Evolutionary conservation across 345 rosid species (phyloP).

Genomic region (Gossypioides kirkii): DNA sequence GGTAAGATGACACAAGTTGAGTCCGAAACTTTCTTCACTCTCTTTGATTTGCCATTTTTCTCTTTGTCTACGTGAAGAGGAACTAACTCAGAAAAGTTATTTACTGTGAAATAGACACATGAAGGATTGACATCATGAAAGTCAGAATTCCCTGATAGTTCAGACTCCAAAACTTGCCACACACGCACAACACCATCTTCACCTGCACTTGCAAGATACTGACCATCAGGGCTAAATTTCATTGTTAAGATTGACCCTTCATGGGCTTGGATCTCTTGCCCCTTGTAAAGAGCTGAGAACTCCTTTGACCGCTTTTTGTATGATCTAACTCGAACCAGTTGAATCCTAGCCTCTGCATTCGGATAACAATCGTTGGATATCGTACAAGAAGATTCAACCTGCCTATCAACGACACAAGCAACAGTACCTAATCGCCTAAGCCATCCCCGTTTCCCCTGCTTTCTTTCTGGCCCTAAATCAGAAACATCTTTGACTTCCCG

Average conservation of each 20-base stretch:
- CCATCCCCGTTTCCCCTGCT: slow-evolving; percentile 32
- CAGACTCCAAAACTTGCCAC: slow-evolving; percentile 35
- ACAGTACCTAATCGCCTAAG: slow-evolving; percentile 34
- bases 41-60: slow-evolving; percentile 23
- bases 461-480: slow-evolving; percentile 9
- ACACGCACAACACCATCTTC: slow-evolving; percentile 35
- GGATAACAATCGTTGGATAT: slow-evolving; percentile 14
- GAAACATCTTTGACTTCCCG: slow-evolving; percentile 19
- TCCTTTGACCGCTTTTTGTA: slow-evolving; percentile 31
- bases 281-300: slow-evolving; percentile 33
- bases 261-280: slow-evolving; percentile 39
- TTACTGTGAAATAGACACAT: slow-evolving; percentile 28
- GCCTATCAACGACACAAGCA: slow-evolving; percentile 29
- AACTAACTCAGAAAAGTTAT: slow-evolving; percentile 28
- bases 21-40: slow-evolving; percentile 19
- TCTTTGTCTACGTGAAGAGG: slow-evolving; percentile 24
- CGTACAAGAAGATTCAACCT: slow-evolving; percentile 23
- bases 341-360: slow-evolving; percentile 11
- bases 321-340: slow-evolving; percentile 25
- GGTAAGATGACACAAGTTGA: slow-evolving; percentile 40
- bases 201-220: slow-evolving; percentile 38
- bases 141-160: slow-evolving; percentile 17
- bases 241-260: slow-evolving; percentile 35
- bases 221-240: slow-evolving; percentile 43
- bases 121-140: slow-evolving; percentile 29